Evolutionary conservation across 1,284 basidiomycete genomes (phyloP).

Genomic region (Ganoderma lucidum): DNA sequence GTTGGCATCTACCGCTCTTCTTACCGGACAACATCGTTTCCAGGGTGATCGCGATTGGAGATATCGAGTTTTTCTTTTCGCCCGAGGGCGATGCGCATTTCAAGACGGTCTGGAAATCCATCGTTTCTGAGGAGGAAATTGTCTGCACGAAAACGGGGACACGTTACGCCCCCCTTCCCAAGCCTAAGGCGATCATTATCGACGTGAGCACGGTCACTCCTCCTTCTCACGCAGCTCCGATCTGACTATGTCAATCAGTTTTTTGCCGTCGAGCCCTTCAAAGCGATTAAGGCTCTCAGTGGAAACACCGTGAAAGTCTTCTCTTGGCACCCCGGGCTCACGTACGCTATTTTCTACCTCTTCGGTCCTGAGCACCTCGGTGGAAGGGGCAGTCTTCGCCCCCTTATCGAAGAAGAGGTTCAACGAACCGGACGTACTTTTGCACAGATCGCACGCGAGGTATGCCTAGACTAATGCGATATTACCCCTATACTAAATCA

Average conservation of each 20-base stretch:
- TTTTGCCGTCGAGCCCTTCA: slow-evolving; percentile 21
- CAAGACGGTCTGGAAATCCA: slow-evolving; percentile 8
- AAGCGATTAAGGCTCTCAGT: slow-evolving; percentile 19
- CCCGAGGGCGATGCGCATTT: slow-evolving; percentile 1
- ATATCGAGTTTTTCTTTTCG: not conserved
- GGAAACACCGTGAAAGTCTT: slow-evolving; percentile 28
- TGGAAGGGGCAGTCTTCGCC: slow-evolving; percentile 25
- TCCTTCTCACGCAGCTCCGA: too few relatives aligned
- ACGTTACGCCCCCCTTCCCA: not conserved
- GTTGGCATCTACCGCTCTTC: too few relatives aligned
- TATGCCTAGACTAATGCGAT: not conserved
- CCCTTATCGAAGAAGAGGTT: slow-evolving; percentile 27
- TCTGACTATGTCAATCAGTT: slow-evolving; percentile 17
- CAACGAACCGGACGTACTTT: slow-evolving; percentile 17
- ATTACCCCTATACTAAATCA: not conserved
- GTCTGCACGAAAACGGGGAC: slow-evolving; percentile 19
- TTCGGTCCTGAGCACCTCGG: slow-evolving; percentile 31
- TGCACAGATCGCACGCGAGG: slow-evolving; percentile 28
- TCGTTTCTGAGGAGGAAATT: slow-evolving; percentile 10
- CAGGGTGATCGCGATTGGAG: slow-evolving; percentile 23
- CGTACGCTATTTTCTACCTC: slow-evolving; percentile 22
- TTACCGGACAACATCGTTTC: not conserved
- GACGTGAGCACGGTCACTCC: not conserved
- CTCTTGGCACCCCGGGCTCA: slow-evolving; percentile 28
- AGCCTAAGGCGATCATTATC: slow-evolving; percentile 12